Base-by-base conservation (phyloP, 176 grass and related monocot species). In the Zizania latifolia region DNA sequence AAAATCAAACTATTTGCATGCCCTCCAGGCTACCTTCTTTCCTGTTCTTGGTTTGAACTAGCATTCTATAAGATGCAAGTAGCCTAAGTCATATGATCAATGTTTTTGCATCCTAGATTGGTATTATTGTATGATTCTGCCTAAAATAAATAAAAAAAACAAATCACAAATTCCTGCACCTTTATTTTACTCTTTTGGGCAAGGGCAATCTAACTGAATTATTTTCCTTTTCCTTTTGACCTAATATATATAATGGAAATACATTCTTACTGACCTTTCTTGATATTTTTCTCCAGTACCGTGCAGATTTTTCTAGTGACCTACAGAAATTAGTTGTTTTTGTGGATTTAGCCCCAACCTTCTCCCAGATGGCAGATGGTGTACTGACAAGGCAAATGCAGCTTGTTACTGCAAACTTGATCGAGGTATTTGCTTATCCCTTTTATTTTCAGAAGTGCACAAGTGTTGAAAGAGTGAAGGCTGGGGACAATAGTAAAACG, bases 321-420 rank as follows among this genome's bases (percentile, higher is more conserved):
- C 74, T 90, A 59, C 86, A 94, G 36, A 91, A 92, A 37, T 86
- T 89, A 34, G 86, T 87, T 32, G 65, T 91, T 35, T 98, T 98
- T 84, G 88, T 98, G 66, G 95, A 98, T 89, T 76, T 98, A 58
- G 86, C 91, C 22, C 84, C 86, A 72, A 92, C 62, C 82, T 94
- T 98, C 70, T 89, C 66, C 37, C 89, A 94, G 64, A 90, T 90
- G 60, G 89, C 95, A 65, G 79, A 90, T 71, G 68, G 64, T 83
- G 84, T 92, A 81, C 75, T 98, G 58, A 61, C 72, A 83, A 81
- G 82, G 70, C 95, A 98, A 85, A 86, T 94, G 53, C 89, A 90
- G 9, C 62, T 94, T 39, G 84, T 90, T 84, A 74, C 80, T 71
- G 71, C 56, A 78, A 87, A 83, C 59, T 84, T 98, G 85, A 89